Evolutionary conservation across 805 yeast species (phyloP).

Genomic region (Candida mattraensis): DNA sequence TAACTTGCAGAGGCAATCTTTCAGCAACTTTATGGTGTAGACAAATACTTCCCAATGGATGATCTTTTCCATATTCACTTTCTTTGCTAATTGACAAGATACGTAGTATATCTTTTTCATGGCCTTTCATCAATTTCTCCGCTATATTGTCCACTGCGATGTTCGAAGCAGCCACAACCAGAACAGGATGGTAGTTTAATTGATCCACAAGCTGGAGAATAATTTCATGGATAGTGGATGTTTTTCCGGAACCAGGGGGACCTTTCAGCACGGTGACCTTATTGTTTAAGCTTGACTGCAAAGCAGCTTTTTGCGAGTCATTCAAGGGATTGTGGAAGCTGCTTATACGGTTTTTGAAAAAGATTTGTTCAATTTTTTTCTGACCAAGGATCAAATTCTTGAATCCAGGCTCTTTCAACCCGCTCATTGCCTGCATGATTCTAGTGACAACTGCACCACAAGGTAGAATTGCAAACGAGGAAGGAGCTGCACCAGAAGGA

Average conservation of each 20-base stretch:
- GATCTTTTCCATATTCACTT: slow-evolving; percentile 53
- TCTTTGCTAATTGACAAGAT: slow-evolving; percentile 62
- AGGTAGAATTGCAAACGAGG: slow-evolving; percentile 47
- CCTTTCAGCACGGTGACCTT: slow-evolving; percentile 62
- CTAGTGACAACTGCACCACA: slow-evolving; percentile 63
- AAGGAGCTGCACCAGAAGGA: slow-evolving; percentile 29
- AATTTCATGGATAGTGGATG: slow-evolving; percentile 80
- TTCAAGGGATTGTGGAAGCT: slow-evolving; percentile 56
- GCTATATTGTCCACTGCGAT: slow-evolving; percentile 78
- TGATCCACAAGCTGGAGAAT: slow-evolving; percentile 70
- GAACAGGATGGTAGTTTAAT: slow-evolving; percentile 57
- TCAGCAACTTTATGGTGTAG: slow-evolving; percentile 59
- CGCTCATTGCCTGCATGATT: slow-evolving; percentile 65
- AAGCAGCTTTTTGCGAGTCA: slow-evolving; percentile 72
- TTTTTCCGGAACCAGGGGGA: slow-evolving; percentile 82
- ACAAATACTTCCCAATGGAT: slow-evolving; percentile 58
- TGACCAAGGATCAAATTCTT: slow-evolving; percentile 35
- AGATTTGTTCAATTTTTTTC: slow-evolving; percentile 36
- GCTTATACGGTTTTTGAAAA: slow-evolving; percentile 54
- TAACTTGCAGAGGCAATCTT: slow-evolving; percentile 45
- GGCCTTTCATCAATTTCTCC: slow-evolving; percentile 55
- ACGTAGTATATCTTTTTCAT: slow-evolving; percentile 53
- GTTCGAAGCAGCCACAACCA: slow-evolving; percentile 75
- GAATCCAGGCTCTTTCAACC: slow-evolving; percentile 53
- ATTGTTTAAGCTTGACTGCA: slow-evolving; percentile 67